Evolutionary conservation across 306 rosid genomes (phyloP).

Genomic region (Vigna unguiculata): DNA sequence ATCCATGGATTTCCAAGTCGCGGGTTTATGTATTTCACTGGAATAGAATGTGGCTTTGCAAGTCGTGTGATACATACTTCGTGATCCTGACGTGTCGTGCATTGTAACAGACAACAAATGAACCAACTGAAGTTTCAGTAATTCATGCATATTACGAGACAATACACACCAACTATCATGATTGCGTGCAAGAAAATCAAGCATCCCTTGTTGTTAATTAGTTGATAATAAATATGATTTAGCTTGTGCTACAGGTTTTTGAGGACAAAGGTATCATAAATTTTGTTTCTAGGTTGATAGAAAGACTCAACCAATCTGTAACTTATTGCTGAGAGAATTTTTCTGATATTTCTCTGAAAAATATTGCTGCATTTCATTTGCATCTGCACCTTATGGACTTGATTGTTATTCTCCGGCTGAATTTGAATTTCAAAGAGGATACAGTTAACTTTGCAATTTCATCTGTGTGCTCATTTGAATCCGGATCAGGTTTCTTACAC

Average conservation of each 20-base stretch:
- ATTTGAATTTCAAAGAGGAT: slow-evolving; percentile 17
- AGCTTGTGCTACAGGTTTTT: not conserved
- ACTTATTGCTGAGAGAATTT: not conserved
- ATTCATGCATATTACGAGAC: not conserved
- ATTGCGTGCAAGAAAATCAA: not conserved
- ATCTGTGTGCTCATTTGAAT: slow-evolving; percentile 1
- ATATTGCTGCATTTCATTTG: slow-evolving; percentile 23
- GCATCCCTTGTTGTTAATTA: not conserved
- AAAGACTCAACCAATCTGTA: not conserved
- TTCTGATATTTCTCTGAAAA: slow-evolving; percentile 1
- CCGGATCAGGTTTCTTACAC: slow-evolving; percentile 21
- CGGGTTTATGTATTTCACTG: not conserved
- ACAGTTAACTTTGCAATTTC: slow-evolving; percentile 13
- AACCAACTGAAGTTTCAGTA: not conserved
- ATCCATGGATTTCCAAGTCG: not conserved
- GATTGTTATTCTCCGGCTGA: slow-evolving; percentile 3
- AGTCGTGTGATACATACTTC: not conserved
- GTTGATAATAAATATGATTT: not conserved
- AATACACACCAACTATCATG: not conserved
- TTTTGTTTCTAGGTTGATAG: slow-evolving; percentile 19
- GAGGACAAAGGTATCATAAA: slow-evolving; percentile 3
- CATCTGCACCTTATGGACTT: slow-evolving; percentile 15
- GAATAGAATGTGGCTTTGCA: not conserved
- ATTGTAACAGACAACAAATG: not conserved
- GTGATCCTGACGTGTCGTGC: not conserved